Evolutionary conservation across 331 rosid genomes (phyloP), one percentile per base, ranked within the genome.

Genomic region (Cydonia oblonga): DNA sequence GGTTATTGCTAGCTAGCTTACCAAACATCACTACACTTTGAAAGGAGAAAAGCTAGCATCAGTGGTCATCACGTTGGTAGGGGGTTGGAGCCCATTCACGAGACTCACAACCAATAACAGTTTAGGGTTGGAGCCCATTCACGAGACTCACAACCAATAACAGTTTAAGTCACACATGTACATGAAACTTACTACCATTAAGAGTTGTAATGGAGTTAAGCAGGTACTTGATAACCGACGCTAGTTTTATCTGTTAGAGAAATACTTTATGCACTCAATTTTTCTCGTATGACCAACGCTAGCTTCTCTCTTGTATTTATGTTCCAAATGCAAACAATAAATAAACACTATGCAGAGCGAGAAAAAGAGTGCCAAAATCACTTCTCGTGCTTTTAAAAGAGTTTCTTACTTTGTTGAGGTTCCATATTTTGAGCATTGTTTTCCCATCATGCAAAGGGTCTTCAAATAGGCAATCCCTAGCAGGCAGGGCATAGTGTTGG

Each of bases 341-440:
- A 38, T 14, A 38, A 38, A 38, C 44, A 38, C 44, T 0, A 38
- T 3, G 44, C 3, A 10, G 44, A 38, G 44, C 4, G 5, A 38
- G 44, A 38, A 38, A 38, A 38, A 38, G 44, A 38, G 14, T 38
- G 44, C 44, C 44, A 10, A 46, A 49, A 49, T 49, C 20, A 18
- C 56, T 2, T 49, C 56, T 4, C 56, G 4, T 49, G 22, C 44
- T 54, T 20, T 54, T 3, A 0, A 20, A 5, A 19, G 25, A 11
- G 60, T 20, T 8, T 30, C 86, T 76, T 63, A 90, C 96, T 52
- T 83, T 80, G 78, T 90, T 90, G 67, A 86, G 85, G 78, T 88
- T 88, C 96, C 96, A 90, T 52, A 90, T 88, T 68, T 90, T 90
- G 76, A 90, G 96, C 85, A 88, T 76, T 29, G 93, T 86, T 81